Evolutionary conservation across 2,329 filamentous ascomycete species (phyloP).

Genomic region (Alternaria angustiovoidea): DNA sequence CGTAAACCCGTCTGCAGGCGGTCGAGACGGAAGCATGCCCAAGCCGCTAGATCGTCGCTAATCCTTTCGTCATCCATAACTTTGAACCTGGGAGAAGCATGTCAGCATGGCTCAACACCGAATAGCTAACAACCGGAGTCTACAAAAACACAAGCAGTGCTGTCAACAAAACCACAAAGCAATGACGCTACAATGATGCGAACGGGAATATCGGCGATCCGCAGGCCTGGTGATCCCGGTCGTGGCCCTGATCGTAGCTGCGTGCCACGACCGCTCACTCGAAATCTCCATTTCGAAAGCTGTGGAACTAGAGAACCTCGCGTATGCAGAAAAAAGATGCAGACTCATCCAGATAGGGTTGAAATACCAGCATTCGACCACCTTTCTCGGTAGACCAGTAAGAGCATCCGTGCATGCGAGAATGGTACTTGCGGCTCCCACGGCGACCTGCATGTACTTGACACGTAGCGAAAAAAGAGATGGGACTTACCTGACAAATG

Average conservation of each 20-base stretch:
- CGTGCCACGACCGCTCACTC: conserved; percentile 5
- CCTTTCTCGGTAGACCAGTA: neutral
- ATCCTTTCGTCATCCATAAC: conserved; percentile 86
- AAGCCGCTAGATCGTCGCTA: conserved; percentile 78
- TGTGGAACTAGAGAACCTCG: neutral
- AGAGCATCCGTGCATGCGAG: neutral
- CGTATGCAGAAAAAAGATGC: conserved; percentile 4
- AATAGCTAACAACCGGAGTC: neutral
- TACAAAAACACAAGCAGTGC: neutral
- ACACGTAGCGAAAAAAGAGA: conserved; percentile 11
- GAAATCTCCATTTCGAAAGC: neutral
- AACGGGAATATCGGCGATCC: conserved; percentile 23
- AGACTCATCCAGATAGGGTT: neutral
- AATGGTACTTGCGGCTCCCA: neutral
- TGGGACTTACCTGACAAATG: conserved; percentile 57
- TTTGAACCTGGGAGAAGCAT: conserved; percentile 68
- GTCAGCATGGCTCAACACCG: conserved; percentile 11
- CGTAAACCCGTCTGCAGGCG: conserved; percentile 78
- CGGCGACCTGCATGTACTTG: conserved; percentile 11
- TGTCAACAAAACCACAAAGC: conserved; percentile 24
- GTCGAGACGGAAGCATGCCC: conserved; percentile 89
- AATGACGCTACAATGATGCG: neutral
- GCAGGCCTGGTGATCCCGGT: conserved; percentile 15
- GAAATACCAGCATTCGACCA: neutral
- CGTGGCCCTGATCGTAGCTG: conserved; percentile 16